Conservation (phyloP, 768 basidiomycete genomes). For the Trametes punicea region DNA sequence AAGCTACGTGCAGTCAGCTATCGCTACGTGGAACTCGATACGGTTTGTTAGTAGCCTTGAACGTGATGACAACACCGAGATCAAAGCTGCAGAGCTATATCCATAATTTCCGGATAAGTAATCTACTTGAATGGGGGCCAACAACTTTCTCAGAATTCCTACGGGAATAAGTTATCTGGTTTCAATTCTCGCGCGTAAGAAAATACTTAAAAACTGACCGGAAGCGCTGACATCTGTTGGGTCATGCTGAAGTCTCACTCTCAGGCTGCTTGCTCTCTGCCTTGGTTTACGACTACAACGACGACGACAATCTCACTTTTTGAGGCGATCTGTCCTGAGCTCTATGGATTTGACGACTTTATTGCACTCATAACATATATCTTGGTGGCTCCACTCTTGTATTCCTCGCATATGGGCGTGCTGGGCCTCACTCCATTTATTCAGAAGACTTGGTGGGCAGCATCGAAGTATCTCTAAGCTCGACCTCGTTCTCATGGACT, state of each 20-base stretch:
- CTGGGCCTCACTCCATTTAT: conserved; percentile 66
- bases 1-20: conserved; percentile 7
- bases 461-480: background rate
- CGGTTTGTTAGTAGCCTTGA: background rate
- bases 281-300: background rate
- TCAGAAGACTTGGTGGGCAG: conserved; percentile 56
- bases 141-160: background rate
- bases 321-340: background rate
- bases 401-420: conserved; percentile 55
- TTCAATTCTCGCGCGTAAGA: too few relatives aligned
- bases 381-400: background rate
- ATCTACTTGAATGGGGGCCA: background rate
- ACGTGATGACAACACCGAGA: background rate
- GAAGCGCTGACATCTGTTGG: too few relatives aligned
- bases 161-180: too few relatives aligned
- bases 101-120: too few relatives aligned
- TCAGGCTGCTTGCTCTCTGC: too few relatives aligned
- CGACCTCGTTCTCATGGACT: background rate
- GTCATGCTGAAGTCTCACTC: too few relatives aligned
- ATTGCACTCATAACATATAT: too few relatives aligned
- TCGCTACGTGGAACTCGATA: conserved; percentile 19
- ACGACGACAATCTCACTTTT: background rate
- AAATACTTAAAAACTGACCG: too few relatives aligned
- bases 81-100: too few relatives aligned
- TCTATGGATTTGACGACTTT: background rate